Evolutionary conservation across 1,284 basidiomycete species (phyloP), one percentile per base, ranked within the genome.

Genomic region (Rhodotorula sp.): DNA sequence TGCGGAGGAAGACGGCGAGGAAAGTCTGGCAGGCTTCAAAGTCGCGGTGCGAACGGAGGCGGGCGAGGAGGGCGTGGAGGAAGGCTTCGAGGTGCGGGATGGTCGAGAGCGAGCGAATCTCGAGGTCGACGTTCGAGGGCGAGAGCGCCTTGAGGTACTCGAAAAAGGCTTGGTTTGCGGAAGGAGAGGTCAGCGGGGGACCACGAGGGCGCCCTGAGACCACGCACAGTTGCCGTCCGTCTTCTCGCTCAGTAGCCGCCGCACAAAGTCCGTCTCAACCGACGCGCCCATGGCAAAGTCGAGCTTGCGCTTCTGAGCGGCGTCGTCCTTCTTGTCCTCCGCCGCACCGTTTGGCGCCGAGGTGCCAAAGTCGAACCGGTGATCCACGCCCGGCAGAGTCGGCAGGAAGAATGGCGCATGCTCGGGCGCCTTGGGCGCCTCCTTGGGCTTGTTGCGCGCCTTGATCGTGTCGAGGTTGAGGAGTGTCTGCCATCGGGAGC

Each of bases 401-500:
- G 94, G 94, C 24, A 99, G 82, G 85, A 99, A 99, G 85, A 99
- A 99, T 0, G 96, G 96, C 1, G 94, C 95, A 71, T 91, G 86
- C 81, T 97, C 94, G 5, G 93, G 92, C 49, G 89, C 91, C 81
- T 98, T 97, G 6, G 93, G 93, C 0, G 93, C 86, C 75, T 97
- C 94, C 81, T 90, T 94, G 13, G 96, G 94, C 84, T 95, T 96
- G 80, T 99, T 98, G 58, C 94, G 89, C 77, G 89, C 90, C 81
- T 92, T 90, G 77, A 99, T 98, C 48, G 93, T 89, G 76, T 99
- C 96, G 47, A 99, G 85, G 78, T 98, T 97, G 67, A 99, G 85
- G 29, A 99, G 82, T 0, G 96, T 95, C 81, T 96, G 92, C 96
- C 96, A 99, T 76, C 92, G 85, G 20, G 93, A 89, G 51, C 94